These are phyloP conservation scores for Leucocoprinus leucothites DNA, from an alignment of 768 basidiomycete species.

Conservation along the genomic window DNA sequence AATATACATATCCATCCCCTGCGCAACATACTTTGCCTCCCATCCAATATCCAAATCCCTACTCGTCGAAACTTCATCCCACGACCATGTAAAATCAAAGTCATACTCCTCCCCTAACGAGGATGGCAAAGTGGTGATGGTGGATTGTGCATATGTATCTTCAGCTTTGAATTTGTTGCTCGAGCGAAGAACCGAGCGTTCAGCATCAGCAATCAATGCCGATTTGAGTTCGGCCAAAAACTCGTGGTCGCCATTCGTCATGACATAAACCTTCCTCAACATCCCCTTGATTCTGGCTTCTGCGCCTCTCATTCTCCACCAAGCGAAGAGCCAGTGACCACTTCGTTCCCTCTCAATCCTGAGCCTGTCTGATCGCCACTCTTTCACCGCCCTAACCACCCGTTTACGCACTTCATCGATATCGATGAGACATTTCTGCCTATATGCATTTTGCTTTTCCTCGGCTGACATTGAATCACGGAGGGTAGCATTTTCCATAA, in stretches of 20 bases:
- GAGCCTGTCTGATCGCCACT: constrained; percentile 21
- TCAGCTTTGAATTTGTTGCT: neutral
- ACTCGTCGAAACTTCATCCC: constrained; percentile 52
- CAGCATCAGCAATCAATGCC: constrained; percentile 25
- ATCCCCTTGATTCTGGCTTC: constrained; percentile 9
- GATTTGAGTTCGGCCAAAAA: constrained; percentile 48
- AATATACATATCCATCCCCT: constrained; percentile 68
- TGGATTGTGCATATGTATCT: neutral
- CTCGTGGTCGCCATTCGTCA: constrained; percentile 56
- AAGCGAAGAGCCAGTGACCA: neutral
- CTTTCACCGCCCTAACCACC: constrained; percentile 29
- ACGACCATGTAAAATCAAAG: constrained; percentile 23
- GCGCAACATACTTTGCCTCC: constrained; percentile 55
- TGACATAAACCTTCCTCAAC: constrained; percentile 51
- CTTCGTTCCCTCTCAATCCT: constrained; percentile 8
- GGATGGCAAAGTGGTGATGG: neutral
- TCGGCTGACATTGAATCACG: constrained; percentile 15
- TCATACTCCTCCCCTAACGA: neutral
- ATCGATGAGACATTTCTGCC: constrained; percentile 50
- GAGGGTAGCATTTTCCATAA: constrained; percentile 4
- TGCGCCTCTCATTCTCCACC: neutral
- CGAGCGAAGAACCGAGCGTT: neutral
- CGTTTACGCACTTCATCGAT: constrained; percentile 45
- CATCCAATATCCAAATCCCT: constrained; percentile 48
- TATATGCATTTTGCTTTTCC: constrained; percentile 31